Percentiles rank a stretch among this genome's conserved stretches.
Evolutionary conservation across 2,329 filamentous ascomycete genomes (phyloP).

Genomic region (Nigrospora sphaerica): DNA sequence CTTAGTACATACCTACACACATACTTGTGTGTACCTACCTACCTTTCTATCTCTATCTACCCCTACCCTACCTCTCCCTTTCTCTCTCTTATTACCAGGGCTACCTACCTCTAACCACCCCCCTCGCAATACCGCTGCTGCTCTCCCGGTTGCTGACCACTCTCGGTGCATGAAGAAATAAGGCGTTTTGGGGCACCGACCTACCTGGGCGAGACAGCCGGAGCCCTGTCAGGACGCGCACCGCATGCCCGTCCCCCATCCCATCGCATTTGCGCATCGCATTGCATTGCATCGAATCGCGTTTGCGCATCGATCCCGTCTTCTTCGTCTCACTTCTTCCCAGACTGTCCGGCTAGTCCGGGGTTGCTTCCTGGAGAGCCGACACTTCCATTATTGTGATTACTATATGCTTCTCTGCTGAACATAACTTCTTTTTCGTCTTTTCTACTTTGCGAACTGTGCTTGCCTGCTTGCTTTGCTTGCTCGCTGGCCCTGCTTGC

Average conservation of each 20-base stretch:
- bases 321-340: slow-evolving; percentile 2
- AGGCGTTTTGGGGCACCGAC: no score
- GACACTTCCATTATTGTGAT: background rate
- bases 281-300: background rate
- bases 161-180: no score
- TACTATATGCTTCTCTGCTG: background rate
- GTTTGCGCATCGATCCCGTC: background rate
- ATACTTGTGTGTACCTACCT: no score
- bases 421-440: background rate
- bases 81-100: no score
- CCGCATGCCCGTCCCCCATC: background rate
- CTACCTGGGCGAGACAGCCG: no score
- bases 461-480: background rate
- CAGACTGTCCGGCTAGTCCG: slow-evolving; percentile 1
- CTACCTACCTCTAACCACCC: no score
- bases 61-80: no score
- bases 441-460: background rate
- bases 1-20: no score
- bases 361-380: background rate
- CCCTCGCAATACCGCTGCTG: no score
- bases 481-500: background rate
- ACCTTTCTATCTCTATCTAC: no score
- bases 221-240: no score
- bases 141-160: no score
- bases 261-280: background rate